phyloP scores from a whole-genome alignment of 805 yeast species.

The Nakazawaea ernobii region DNA sequence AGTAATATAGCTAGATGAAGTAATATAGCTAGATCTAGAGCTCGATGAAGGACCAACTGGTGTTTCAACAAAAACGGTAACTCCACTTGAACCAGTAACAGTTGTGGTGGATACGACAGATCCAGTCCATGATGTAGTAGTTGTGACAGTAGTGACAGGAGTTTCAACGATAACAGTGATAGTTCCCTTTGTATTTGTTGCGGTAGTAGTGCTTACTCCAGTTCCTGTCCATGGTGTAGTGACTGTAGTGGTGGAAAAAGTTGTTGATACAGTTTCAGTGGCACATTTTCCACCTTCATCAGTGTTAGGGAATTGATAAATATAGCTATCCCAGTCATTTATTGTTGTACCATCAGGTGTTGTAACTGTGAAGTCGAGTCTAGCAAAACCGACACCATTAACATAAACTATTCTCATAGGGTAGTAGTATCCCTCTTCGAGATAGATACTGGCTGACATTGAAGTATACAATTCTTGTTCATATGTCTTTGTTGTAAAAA shows the following conservation, averaged over 20 bases:
- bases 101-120: background rate
- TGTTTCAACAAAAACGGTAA: background rate
- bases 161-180: background rate
- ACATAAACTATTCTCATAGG: slow-evolving; percentile 22
- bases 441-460: background rate
- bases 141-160: background rate
- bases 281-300: background rate
- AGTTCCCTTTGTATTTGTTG: background rate
- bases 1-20: too few relatives aligned
- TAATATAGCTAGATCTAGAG: background rate
- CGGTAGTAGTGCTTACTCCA: background rate
- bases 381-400: slow-evolving; percentile 16
- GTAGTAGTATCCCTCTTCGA: slow-evolving; percentile 19
- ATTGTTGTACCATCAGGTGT: slow-evolving; percentile 18
- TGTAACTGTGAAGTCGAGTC: slow-evolving; percentile 15
- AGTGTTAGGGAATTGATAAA: background rate
- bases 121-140: background rate
- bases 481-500: slow-evolving; percentile 1
- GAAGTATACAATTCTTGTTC: background rate
- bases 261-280: slow-evolving; percentile 14
- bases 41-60: background rate
- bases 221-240: slow-evolving; percentile 4
- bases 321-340: slow-evolving; percentile 8
- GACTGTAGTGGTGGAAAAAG: slow-evolving; percentile 1
- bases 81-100: background rate